phyloP scores from a whole-genome alignment of 768 basidiomycete species.

The Crassisporium funariophilum region DNA sequence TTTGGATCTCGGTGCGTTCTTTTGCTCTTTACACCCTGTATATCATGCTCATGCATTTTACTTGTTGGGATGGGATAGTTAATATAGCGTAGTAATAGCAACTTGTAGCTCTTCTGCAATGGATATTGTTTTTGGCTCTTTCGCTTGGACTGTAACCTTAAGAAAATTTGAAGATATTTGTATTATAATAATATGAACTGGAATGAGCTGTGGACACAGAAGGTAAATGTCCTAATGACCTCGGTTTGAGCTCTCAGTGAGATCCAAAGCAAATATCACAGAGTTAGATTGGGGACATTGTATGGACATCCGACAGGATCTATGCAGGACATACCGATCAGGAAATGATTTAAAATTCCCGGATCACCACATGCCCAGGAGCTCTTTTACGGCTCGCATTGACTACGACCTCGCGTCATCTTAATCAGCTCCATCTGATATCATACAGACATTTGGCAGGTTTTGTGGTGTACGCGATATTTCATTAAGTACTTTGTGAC shows the following conservation, averaged over 20 bases:
- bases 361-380: neutral
- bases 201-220: neutral
- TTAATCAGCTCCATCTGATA: neutral
- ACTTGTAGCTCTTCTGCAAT: neutral
- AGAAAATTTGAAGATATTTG: neutral
- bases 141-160: neutral
- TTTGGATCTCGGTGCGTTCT: neutral
- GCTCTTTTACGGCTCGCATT: neutral
- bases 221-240: neutral
- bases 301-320: neutral
- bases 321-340: neutral
- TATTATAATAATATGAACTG: neutral
- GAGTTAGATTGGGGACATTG: neutral
- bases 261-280: neutral
- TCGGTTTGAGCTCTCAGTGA: neutral
- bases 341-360: neutral
- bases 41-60: neutral
- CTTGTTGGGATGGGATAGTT: neutral
- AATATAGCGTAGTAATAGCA: neutral
- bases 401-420: neutral
- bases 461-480: neutral
- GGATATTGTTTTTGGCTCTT: neutral
- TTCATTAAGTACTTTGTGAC: slow-evolving; percentile 8
- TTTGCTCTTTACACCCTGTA: neutral
- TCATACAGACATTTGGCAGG: neutral